These are phyloP conservation scores for Hordeum marinum DNA, from an alignment of 176 grass and related monocot species.

Conservation along the genomic window DNA sequence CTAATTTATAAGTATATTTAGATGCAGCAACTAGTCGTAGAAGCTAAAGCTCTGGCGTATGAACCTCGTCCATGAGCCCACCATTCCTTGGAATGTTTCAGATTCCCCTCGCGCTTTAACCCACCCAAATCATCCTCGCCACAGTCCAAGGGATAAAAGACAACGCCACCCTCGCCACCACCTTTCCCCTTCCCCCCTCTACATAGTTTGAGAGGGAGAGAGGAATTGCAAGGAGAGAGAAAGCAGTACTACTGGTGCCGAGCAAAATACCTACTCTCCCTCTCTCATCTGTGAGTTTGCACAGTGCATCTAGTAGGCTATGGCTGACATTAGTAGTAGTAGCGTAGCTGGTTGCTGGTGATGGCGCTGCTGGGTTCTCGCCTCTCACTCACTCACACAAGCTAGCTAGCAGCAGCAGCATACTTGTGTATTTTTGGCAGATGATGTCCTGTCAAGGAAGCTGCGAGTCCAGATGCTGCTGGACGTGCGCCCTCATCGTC, in stretches of 20 bases:
- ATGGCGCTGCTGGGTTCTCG: neutral
- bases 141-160: constrained; percentile 62
- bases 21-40: neutral
- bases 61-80: constrained; percentile 43
- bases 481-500: constrained; percentile 16
- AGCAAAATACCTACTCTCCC: constrained; percentile 14
- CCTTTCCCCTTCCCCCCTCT: constrained; percentile 30
- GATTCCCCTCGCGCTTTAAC: constrained; percentile 48
- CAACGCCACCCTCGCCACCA: neutral
- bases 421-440: constrained; percentile 80
- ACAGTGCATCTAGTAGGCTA: constrained; percentile 59
- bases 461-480: constrained; percentile 62
- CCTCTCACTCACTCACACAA: constrained; percentile 35
- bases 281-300: constrained; percentile 38
- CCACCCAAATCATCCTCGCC: constrained; percentile 19
- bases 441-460: constrained; percentile 99
- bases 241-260: neutral
- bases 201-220: constrained; percentile 3
- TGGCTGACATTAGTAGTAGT: constrained; percentile 8
- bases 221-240: neutral
- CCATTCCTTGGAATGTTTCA: constrained; percentile 85
- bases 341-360: constrained; percentile 16
- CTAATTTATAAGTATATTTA: neutral
- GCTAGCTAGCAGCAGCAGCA: constrained; percentile 17
- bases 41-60: constrained; percentile 12